phyloP scores from a whole-genome alignment of 2,329 filamentous ascomycete genomes.

The Colletotrichum orbiculare region DNA sequence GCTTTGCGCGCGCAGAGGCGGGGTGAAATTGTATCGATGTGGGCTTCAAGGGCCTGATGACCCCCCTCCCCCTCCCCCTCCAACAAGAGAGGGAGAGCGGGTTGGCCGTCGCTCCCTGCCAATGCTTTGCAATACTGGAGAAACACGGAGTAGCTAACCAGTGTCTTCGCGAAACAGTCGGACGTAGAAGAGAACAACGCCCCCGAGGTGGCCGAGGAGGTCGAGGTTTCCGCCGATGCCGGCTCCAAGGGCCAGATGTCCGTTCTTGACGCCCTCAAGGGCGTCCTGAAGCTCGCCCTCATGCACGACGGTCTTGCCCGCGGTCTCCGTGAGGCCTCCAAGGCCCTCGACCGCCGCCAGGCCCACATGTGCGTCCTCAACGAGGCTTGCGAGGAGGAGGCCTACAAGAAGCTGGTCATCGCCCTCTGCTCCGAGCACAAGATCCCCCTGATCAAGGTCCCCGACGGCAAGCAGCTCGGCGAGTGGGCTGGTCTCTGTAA shows the following conservation, averaged over 20 bases:
- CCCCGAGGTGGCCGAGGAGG: constrained; percentile 86
- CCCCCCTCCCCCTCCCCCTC: background rate
- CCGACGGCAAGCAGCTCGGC: constrained; percentile 99
- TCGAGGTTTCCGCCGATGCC: constrained; percentile 95
- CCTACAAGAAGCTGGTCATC: constrained; percentile 99
- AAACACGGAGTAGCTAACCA: constrained; percentile 35
- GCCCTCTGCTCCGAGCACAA: constrained; percentile 99
- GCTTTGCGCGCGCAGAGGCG: constrained; percentile 9
- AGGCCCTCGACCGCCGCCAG: constrained; percentile 98
- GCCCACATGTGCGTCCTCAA: constrained; percentile 99
- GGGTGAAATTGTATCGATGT: too few species aligned
- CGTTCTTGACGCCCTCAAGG: constrained; percentile 98
- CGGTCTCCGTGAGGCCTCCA: constrained; percentile 97
- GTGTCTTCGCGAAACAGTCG: constrained; percentile 70
- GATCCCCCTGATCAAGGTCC: constrained; percentile 99
- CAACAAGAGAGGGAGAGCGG: too few species aligned
- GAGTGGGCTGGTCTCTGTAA: constrained; percentile 99
- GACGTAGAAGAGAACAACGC: constrained; percentile 99
- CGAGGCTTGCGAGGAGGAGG: constrained; percentile 99
- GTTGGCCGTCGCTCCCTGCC: too few species aligned
- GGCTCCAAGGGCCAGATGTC: constrained; percentile 93
- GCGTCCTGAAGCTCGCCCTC: constrained; percentile 96
- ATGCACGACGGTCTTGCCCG: constrained; percentile 99
- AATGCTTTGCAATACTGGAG: background rate
- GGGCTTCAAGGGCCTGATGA: constrained; percentile 1